phyloP scores from a whole-genome alignment of 2,329 filamentous ascomycete genomes.

The Apiospora kogelbergensis region DNA sequence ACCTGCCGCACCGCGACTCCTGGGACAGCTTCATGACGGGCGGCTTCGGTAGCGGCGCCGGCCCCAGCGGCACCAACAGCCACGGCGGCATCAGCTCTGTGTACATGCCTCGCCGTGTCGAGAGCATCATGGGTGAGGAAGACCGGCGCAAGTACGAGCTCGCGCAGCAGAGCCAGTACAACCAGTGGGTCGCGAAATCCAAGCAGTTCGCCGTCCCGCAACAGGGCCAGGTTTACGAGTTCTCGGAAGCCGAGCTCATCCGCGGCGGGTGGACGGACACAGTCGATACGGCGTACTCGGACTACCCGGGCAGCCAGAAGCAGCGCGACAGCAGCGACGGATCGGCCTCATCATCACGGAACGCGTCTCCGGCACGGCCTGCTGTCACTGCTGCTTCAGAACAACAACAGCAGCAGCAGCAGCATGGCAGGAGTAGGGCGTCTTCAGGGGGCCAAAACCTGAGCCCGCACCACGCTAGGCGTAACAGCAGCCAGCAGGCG shows the following conservation, averaged over 20 bases:
- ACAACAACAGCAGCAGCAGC: constrained; percentile 18
- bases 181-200: constrained; percentile 32
- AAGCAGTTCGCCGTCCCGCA: constrained; percentile 36
- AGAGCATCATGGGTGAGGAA: constrained; percentile 77
- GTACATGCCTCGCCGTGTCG: constrained; percentile 66
- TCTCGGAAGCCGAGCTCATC: constrained; percentile 43
- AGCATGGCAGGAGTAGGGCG: constrained; percentile 14
- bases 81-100: constrained; percentile 50
- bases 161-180: constrained; percentile 57
- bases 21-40: constrained; percentile 65
- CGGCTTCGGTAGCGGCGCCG: constrained; percentile 40
- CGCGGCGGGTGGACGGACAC: constrained; percentile 43
- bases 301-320: constrained; percentile 17
- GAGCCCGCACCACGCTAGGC: not conserved
- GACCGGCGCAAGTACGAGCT: constrained; percentile 73
- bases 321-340: constrained; percentile 19
- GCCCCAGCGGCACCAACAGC: constrained; percentile 15
- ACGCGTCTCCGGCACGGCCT: not conserved
- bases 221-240: constrained; percentile 49
- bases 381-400: not conserved
- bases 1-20: constrained; percentile 59
- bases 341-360: constrained; percentile 8
- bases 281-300: constrained; percentile 30
- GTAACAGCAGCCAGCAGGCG: not conserved
- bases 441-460: constrained; percentile 13